Evolutionary conservation across 1,284 basidiomycete genomes (phyloP).

Genomic region (Rhodotorula glutinis): DNA sequence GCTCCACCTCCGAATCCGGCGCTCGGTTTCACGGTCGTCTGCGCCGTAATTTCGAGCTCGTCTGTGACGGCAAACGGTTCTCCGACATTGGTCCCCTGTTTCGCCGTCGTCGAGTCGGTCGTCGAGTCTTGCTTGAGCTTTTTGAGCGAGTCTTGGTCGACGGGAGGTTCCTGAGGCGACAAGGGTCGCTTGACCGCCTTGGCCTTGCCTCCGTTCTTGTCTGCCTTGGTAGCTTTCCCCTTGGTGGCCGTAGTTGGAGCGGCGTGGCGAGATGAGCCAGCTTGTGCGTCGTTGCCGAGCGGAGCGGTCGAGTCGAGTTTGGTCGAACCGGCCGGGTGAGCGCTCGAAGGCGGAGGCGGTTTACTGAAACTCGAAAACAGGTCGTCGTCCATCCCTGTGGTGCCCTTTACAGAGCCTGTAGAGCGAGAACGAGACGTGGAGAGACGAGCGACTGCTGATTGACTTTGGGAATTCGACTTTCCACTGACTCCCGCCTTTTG

Average conservation of each 20-base stretch:
- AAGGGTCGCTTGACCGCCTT: slow-evolving; percentile 21
- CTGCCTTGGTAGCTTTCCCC: neutral
- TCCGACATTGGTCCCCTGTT: neutral
- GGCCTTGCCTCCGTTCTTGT: neutral
- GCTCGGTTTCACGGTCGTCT: slow-evolving; percentile 27
- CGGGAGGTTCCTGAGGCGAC: slow-evolving; percentile 8
- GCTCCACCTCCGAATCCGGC: slow-evolving; percentile 14
- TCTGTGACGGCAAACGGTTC: slow-evolving; percentile 38
- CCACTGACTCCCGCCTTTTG: too few species aligned
- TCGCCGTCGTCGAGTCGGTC: neutral
- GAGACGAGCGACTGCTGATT: neutral
- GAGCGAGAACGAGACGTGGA: neutral
- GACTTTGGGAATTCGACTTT: too few species aligned
- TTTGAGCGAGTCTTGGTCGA: slow-evolving; percentile 24
- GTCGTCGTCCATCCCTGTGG: slow-evolving; percentile 25
- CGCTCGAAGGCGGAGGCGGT: slow-evolving; percentile 12
- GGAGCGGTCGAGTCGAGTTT: slow-evolving; percentile 1
- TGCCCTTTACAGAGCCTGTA: neutral
- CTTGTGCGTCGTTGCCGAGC: neutral
- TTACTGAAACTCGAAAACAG: slow-evolving; percentile 31
- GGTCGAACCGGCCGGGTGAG: slow-evolving; percentile 2
- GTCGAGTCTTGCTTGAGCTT: slow-evolving; percentile 20
- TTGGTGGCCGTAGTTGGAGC: neutral
- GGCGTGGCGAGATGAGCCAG: neutral
- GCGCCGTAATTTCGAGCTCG: slow-evolving; percentile 43